A percentile compares a stretch with the other conserved stretches of the same genome.
Evolutionary conservation across 2,329 filamentous ascomycete genomes (phyloP).

Genomic region (Colletotrichum tabaci): DNA sequence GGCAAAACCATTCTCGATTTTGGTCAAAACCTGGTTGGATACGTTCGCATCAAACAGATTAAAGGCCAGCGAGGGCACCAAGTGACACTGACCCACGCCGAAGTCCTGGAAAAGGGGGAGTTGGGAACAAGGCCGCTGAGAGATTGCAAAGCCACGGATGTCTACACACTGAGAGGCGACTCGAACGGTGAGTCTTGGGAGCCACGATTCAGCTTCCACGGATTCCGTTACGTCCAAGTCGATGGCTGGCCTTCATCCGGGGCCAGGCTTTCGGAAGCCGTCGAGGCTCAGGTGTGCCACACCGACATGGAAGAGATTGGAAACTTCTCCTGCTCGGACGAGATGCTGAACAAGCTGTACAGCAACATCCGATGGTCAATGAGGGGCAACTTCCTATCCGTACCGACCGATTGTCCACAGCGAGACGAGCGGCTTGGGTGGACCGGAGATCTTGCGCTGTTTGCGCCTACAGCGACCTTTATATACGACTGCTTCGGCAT

Average conservation of each 20-base stretch:
- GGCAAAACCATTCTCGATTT: slow-evolving; percentile 68
- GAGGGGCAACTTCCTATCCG: slow-evolving; percentile 70
- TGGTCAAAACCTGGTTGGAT: slow-evolving; percentile 71
- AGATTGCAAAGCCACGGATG: slow-evolving; percentile 52
- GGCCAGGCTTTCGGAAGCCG: slow-evolving; percentile 40
- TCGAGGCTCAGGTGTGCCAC: slow-evolving; percentile 58
- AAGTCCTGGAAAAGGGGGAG: slow-evolving; percentile 67
- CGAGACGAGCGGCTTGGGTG: slow-evolving; percentile 69
- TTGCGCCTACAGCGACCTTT: slow-evolving; percentile 65
- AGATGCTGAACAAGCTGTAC: slow-evolving; percentile 67
- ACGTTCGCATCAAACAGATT: slow-evolving; percentile 56
- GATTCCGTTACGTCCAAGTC: slow-evolving; percentile 67
- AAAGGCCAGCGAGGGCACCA: slow-evolving; percentile 54
- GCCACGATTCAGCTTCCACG: slow-evolving; percentile 66
- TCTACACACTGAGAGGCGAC: slow-evolving; percentile 56
- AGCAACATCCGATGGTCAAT: slow-evolving; percentile 70
- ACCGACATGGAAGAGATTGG: slow-evolving; percentile 67
- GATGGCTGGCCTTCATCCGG: slow-evolving; percentile 56
- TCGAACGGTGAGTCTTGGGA: slow-evolving; percentile 52
- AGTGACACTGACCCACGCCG: slow-evolving; percentile 66
- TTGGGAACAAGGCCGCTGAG: slow-evolving; percentile 59
- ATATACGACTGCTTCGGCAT: slow-evolving; percentile 68
- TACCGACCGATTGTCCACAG: slow-evolving; percentile 72
- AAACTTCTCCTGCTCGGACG: slow-evolving; percentile 66
- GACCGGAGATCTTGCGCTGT: slow-evolving; percentile 67